phyloP scores from a whole-genome alignment of 306 rosid species.

The Castanea sativa region DNA sequence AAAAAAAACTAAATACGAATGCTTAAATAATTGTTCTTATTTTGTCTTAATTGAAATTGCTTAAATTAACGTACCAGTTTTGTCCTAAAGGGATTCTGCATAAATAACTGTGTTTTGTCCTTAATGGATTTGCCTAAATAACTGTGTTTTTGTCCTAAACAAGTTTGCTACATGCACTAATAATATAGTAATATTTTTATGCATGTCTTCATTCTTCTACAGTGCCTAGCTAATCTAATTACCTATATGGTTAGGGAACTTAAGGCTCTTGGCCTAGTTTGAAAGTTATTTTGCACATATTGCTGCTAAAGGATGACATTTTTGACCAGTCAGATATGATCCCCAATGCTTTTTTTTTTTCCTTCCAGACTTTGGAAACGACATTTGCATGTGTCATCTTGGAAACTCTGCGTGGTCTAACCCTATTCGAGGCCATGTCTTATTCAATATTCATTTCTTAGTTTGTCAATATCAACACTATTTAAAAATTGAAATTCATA shows the following conservation, averaged over 20 bases:
- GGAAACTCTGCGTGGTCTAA: constrained; percentile 8
- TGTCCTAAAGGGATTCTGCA: too few species aligned
- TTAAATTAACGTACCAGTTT: too few species aligned
- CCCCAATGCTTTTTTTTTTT: constrained; percentile 5
- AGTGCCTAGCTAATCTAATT: not conserved
- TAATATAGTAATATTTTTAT: not conserved
- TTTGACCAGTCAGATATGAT: constrained; percentile 16
- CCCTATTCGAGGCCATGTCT: constrained; percentile 8
- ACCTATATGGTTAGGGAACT: not conserved
- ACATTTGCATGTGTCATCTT: constrained; percentile 37
- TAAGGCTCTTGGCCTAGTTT: not conserved
- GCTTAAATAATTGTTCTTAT: too few species aligned
- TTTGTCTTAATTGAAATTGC: too few species aligned
- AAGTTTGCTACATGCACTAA: too few species aligned
- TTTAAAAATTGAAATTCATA: too few species aligned
- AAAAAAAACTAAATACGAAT: too few species aligned
- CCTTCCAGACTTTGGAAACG: not conserved
- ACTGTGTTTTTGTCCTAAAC: too few species aligned
- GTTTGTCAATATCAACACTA: too few species aligned
- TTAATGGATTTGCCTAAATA: too few species aligned
- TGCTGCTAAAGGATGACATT: constrained; percentile 2
- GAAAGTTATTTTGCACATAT: not conserved
- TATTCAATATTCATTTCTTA: not conserved
- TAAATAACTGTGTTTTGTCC: too few species aligned
- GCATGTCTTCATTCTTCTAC: not conserved